Base-by-base conservation (phyloP, 1,284 basidiomycete genomes). In the Pseudozyma sp. region DNA sequence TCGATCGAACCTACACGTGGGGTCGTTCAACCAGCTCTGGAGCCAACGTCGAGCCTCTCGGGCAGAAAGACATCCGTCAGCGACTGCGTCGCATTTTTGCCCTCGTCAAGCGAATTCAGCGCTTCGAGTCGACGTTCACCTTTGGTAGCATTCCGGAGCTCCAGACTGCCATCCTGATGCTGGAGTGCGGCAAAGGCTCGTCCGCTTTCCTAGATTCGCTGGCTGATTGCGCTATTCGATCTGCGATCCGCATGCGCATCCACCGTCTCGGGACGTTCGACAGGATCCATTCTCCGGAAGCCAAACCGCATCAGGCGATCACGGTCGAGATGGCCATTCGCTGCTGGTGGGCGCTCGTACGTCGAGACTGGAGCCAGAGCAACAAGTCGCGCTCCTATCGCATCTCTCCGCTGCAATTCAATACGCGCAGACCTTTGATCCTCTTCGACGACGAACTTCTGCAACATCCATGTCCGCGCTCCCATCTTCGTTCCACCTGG, bases 191-290 rank as follows among this genome's bases (percentile, higher is more conserved):
- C 30, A 67, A 72, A 42, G 69, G 65, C 9, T 63, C 64, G 17
- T 44, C 51, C 1, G 19, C 59, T 8, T 72, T 58, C 17, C 51
- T 68, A 10, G 69, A 72, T 11, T 52, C 60, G 44, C 17, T 72
- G 13, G 48, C 65, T 7, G 65, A 72, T 30, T 60, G 63, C 29
- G 64, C 64, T 8, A 60, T 68, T 16, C 69, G 69, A 5, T 72
- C 69, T 14, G 64, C 69, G 5, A 68, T 72, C 64, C 64, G 69
- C 14, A 72, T 72, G 69, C 64, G 69, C n/a, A 56, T 72, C 30
- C 69, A 72, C 47, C 64, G 65, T 24, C 35, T 72, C 9, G 69
- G 69, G 16, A 42, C 49, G 10, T 51, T 60, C 9, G 62, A 72
- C 2, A 53, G 39, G 49, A 3, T 72, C 8, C 65, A 72, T 43